phyloP scores from a whole-genome alignment of 495 filamentous ascomycete species.

The Aspergillus heteromorphus region DNA sequence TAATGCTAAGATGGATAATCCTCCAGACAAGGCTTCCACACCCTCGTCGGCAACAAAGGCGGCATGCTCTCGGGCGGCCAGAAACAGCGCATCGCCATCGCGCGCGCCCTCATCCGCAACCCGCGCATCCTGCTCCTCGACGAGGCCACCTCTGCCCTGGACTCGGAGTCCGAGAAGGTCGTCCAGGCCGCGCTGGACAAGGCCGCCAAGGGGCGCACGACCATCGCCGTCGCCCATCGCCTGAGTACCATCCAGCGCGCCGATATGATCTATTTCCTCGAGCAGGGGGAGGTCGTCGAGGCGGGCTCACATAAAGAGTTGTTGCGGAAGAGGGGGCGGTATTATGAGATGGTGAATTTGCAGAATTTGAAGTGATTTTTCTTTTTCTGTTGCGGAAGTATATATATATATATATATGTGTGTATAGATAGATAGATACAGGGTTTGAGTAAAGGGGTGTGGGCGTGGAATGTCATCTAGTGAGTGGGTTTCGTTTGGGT shows the following conservation, averaged over 20 bases:
- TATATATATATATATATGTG: no score
- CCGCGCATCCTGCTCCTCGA: conserved; percentile 70
- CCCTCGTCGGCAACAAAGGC: conserved; percentile 70
- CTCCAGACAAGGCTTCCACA: conserved; percentile 68
- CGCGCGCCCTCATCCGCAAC: conserved; percentile 67
- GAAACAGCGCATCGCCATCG: conserved; percentile 76
- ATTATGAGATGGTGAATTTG: conserved; percentile 70
- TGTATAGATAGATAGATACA: no score
- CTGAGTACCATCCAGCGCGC: conserved; percentile 76
- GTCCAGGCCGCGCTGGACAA: conserved; percentile 78
- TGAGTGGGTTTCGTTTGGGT: no score
- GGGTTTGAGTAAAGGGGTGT: no score
- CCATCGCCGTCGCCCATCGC: conserved; percentile 75
- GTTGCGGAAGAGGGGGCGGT: conserved; percentile 59
- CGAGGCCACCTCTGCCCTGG: conserved; percentile 76
- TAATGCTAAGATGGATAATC: no score
- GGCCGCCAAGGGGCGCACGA: conserved; percentile 67
- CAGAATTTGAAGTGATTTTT: conserved; percentile 56
- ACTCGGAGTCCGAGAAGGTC: conserved; percentile 74
- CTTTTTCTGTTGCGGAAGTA: background rate
- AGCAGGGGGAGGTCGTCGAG: conserved; percentile 67
- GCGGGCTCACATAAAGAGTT: conserved; percentile 64
- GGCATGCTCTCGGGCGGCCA: conserved; percentile 76
- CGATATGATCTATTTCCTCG: conserved; percentile 78
- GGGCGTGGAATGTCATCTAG: no score